phyloP scores from a whole-genome alignment of 192 early-diverging fungal genomes.

The Coemansia sp. region DNA sequence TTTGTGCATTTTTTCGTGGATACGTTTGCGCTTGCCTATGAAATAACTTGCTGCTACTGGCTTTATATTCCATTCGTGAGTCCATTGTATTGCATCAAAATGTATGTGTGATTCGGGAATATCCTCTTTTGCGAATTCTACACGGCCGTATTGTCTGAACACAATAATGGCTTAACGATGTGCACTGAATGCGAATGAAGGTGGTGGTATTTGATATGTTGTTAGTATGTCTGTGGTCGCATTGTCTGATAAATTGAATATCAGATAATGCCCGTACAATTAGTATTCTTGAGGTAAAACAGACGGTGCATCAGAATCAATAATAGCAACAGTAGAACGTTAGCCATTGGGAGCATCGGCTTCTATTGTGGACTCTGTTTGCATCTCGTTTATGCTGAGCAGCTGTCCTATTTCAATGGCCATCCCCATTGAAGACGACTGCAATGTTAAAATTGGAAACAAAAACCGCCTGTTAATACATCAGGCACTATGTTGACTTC shows the following conservation, averaged over 20 bases:
- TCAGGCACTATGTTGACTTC: constrained; percentile 22
- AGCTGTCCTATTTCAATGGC: constrained; percentile 32
- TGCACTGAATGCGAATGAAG: constrained; percentile 16
- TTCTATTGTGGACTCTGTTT: constrained; percentile 24
- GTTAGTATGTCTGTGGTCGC: constrained; percentile 17
- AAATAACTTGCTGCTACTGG: constrained; percentile 39
- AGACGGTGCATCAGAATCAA: constrained; percentile 33
- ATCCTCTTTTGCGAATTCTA: constrained; percentile 9
- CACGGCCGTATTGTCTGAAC: constrained; percentile 16
- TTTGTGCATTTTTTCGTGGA: background rate
- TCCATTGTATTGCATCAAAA: constrained; percentile 36
- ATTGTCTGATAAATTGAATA: constrained; percentile 21
- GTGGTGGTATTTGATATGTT: constrained; percentile 15
- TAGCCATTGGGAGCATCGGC: constrained; percentile 27
- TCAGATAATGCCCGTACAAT: constrained; percentile 32
- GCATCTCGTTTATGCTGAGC: constrained; percentile 19
- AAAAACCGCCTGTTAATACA: constrained; percentile 19
- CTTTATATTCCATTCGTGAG: constrained; percentile 18
- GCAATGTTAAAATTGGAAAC: constrained; percentile 27
- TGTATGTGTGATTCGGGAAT: constrained; percentile 28
- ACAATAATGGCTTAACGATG: constrained; percentile 32
- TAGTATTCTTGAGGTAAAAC: constrained; percentile 29
- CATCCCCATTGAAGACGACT: constrained; percentile 12
- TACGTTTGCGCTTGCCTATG: constrained; percentile 23
- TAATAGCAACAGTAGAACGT: constrained; percentile 25